Conservation (phyloP, 345 rosid species). For the Rhodamnia argentea region DNA sequence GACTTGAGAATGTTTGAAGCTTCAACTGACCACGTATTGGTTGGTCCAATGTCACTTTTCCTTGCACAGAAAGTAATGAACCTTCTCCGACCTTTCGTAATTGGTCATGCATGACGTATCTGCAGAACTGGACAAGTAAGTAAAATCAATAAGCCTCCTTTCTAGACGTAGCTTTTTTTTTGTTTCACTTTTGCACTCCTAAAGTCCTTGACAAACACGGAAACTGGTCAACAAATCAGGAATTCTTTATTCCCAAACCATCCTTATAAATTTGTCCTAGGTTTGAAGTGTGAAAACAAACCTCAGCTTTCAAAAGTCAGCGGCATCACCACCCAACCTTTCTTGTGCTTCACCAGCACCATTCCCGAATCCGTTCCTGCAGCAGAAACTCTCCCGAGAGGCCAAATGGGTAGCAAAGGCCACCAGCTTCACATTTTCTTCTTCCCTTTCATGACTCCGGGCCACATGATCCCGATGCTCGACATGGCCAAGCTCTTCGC, state of each 20-base stretch:
- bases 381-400: not conserved
- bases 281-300: not conserved
- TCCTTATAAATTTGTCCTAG: not conserved
- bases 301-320: too few relatives aligned
- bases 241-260: not conserved
- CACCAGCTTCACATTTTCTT: conserved; percentile 13
- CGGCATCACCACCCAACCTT: not conserved
- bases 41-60: not conserved
- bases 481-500: conserved; percentile 37
- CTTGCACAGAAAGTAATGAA: not conserved
- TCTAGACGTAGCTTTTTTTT: not conserved
- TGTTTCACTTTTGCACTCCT: not conserved
- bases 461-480: conserved; percentile 25
- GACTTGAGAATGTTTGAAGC: not conserved
- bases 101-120: not conserved
- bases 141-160: not conserved
- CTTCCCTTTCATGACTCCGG: conserved; percentile 23
- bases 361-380: not conserved
- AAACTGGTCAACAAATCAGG: not conserved
- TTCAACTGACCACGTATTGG: not conserved
- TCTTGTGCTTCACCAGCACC: not conserved
- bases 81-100: not conserved
- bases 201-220: not conserved
- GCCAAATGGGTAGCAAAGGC: not conserved
- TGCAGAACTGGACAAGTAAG: not conserved